Conservation (phyloP, 257 asterid species). For the Jasminum sambac region DNA sequence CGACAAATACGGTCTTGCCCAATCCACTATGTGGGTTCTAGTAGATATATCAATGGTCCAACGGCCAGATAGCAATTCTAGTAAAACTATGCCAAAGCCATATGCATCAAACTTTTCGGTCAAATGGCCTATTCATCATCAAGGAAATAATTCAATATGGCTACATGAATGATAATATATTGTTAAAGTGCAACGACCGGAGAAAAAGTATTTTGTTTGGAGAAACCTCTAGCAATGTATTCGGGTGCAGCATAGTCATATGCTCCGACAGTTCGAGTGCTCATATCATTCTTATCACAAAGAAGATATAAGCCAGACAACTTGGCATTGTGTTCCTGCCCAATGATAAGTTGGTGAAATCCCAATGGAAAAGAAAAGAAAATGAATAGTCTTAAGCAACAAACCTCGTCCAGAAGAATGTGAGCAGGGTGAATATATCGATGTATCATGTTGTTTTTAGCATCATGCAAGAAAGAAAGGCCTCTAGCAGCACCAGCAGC, state of each 20-base stretch:
- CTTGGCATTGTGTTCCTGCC: constrained; percentile 49
- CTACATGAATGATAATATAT: not conserved
- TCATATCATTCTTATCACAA: constrained; percentile 43
- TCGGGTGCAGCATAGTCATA: constrained; percentile 30
- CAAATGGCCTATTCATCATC: constrained; percentile 32
- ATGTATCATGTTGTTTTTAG: constrained; percentile 41
- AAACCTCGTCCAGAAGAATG: constrained; percentile 47
- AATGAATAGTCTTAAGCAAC: not conserved
- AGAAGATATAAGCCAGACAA: constrained; percentile 47
- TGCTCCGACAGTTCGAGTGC: constrained; percentile 26
- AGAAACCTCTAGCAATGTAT: constrained; percentile 36
- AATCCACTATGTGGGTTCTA: not conserved
- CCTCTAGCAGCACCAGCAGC: constrained; percentile 55
- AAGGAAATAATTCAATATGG: not conserved
- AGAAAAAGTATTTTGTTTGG: not conserved
- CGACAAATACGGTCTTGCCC: constrained; percentile 15
- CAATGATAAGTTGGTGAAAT: not conserved
- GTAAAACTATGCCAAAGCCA: constrained; percentile 27
- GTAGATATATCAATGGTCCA: not conserved
- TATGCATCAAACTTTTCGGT: constrained; percentile 22
- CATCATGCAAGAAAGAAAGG: constrained; percentile 47
- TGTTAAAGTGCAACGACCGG: not conserved
- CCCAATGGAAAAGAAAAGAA: not conserved
- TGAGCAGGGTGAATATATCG: constrained; percentile 48
- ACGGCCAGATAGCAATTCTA: constrained; percentile 24